Evolutionary conservation across 2,329 filamentous ascomycete species (phyloP), one percentile per base, ranked within the genome.

Genomic region (Dactylellina parvicollis): DNA sequence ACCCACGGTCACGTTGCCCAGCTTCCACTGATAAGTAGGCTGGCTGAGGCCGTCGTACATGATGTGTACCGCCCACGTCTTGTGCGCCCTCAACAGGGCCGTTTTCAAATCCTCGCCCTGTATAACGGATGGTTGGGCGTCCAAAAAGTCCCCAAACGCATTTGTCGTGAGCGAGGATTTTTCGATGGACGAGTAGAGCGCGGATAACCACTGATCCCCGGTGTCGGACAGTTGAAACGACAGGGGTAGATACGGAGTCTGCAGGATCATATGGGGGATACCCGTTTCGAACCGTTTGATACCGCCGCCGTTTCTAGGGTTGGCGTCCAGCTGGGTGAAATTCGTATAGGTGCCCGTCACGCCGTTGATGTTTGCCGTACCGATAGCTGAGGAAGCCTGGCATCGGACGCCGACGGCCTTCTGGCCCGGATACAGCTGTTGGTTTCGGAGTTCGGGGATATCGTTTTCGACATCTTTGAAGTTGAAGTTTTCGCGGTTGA

Each of bases 271-370:
- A 20, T 65, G 60, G 5, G 67, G 47, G 18, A 72, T 60, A 2
- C 67, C 67, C 1, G 59, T 65, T 65, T 72, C 67, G 52, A 72
- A 72, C 2, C 67, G 42, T 46, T 72, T 72, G 28, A 72, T 72
- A 22, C 67, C 67, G 2, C 67, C 67, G 30, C 59, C 60, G 59
- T 65, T 64, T 26, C 67, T 44, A 12, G 46, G 44, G 14, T 50
- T 60, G 7, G 60, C 60, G 30, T 59, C 34, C 2, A 64, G 4
- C n/a, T 64, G 59, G 1, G 26, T 72, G 46, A 72, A 72, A 16
- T 72, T 24, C 18, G 44, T 72, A 38, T 65, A 72, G 2, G 52
- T 56, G 4, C 67, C 67, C 18, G 36, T 40, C 1, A 72, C 59
- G n/a, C 67, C 67, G 36, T 72, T 72, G 20, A 72, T 30, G 1